Conservation (phyloP, 495 filamentous ascomycete genomes). For the Xylaria scruposa region DNA sequence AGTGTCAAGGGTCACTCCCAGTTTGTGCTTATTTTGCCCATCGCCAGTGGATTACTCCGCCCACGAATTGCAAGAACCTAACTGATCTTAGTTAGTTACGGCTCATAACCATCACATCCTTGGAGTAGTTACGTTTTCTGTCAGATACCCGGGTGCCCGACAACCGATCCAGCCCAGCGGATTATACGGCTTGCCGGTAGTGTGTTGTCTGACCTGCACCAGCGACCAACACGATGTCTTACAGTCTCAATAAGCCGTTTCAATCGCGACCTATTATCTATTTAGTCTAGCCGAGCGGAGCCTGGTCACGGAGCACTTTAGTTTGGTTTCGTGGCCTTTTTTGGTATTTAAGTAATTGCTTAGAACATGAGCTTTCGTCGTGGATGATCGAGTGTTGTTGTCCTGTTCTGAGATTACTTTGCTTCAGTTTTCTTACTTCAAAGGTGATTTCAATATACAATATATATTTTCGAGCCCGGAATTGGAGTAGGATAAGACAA, state of each 20-base stretch:
- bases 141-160: constrained; percentile 5
- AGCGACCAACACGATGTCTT: constrained; percentile 5
- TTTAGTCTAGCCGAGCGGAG: background rate
- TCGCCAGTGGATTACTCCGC: background rate
- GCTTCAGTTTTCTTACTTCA: background rate
- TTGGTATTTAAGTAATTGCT: background rate
- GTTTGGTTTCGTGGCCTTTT: background rate
- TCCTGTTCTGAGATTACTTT: background rate
- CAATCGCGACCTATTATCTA: background rate
- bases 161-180: background rate
- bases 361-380: background rate
- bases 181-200: background rate
- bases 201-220: background rate
- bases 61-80: background rate
- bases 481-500: background rate
- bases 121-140: background rate
- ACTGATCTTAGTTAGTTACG: constrained; percentile 1
- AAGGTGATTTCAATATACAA: background rate
- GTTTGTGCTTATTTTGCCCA: background rate
- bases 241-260: background rate
- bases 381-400: background rate
- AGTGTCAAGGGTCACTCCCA: background rate
- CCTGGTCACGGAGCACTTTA: background rate
- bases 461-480: too few relatives aligned
- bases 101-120: background rate